Base-by-base conservation (phyloP, 257 asterid species). In the Solanum clarkiae region DNA sequence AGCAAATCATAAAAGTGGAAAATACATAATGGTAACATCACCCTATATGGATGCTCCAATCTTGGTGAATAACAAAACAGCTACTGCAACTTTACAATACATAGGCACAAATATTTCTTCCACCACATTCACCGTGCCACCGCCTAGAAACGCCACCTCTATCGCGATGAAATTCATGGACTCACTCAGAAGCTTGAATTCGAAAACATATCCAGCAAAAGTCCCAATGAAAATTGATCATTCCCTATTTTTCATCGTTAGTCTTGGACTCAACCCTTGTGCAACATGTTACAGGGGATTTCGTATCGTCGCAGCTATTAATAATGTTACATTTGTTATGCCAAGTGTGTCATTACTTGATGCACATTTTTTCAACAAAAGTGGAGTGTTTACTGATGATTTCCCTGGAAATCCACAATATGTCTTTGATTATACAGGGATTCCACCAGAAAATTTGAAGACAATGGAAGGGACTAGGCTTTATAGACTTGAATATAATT, bases 371-470 rank as follows among this genome's bases (percentile, higher is more conserved):
- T 91, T 88, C 72, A 90, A 91, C 63, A 74, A 87, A 86, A 47
- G 72, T 22, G 96, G 94, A 47, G 91, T 89, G 9, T 93, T 92
- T 85, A 87, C 90, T 16, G 93, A 92, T 60, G 96, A 93, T 77
- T 93, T 93, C 80, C 96, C 94, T 9, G 91, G 86, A n/a, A 59
- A 80, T 26, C 94, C 94, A 10, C 82, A 26, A 26, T 63, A 53
- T 20, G 83, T 88, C 10, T 93, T 86, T 62, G 88, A 92, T 15
- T 92, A 88, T 84, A 93, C 94, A 2, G 92, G 93, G 12, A 86
- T 55, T 26, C 92, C 84, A 87, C 94, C 93, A 29, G 17, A 2
- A 59, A 93, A 93, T 47, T 26, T 90, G 84, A 66, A 85, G 83
- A 91, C 96, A 26, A 90, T 44, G 86, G 89, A 13, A 45, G 93